A percentile compares a stretch with the other conserved stretches of the same genome.
These are phyloP conservation scores for Jamesozyma gamospora DNA, from an alignment of 805 yeast genomes.

Conservation along the genomic window DNA sequence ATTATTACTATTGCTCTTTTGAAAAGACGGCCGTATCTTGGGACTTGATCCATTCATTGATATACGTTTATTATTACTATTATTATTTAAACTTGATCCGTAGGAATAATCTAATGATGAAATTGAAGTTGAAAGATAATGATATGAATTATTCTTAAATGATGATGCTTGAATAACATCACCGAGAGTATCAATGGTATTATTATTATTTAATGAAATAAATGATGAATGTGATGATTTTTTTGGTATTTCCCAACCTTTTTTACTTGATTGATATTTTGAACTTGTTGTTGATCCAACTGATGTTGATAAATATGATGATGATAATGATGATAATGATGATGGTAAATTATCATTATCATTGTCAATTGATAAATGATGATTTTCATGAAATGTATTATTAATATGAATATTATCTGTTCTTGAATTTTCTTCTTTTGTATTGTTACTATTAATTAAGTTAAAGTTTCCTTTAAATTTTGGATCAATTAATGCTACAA, in stretches of 20 bases:
- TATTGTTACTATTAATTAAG: not conserved
- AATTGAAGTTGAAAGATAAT: conserved; percentile 32
- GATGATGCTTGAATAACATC: conserved; percentile 30
- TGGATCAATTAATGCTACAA: conserved; percentile 41
- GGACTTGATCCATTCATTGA: no score
- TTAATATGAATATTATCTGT: no score
- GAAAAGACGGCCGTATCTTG: no score
- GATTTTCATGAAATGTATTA: not conserved
- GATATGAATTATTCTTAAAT: conserved; percentile 29
- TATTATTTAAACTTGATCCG: no score
- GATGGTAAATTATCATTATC: conserved; percentile 2
- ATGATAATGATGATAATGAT: conserved; percentile 1
- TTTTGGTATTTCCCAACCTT: conserved; percentile 36
- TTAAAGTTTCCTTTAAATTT: conserved; percentile 13
- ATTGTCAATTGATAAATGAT: no score
- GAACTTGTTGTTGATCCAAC: conserved; percentile 3
- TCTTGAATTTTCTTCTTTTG: not conserved
- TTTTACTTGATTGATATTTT: conserved; percentile 12
- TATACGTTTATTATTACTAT: no score
- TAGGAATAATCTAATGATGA: conserved; percentile 13
- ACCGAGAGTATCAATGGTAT: conserved; percentile 3
- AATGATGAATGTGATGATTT: conserved; percentile 16
- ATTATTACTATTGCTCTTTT: no score
- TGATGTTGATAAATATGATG: not conserved
- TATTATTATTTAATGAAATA: conserved; percentile 22